phyloP scores from a whole-genome alignment of 192 early-diverging fungal genomes.

The Chytriomyces sp. region DNA sequence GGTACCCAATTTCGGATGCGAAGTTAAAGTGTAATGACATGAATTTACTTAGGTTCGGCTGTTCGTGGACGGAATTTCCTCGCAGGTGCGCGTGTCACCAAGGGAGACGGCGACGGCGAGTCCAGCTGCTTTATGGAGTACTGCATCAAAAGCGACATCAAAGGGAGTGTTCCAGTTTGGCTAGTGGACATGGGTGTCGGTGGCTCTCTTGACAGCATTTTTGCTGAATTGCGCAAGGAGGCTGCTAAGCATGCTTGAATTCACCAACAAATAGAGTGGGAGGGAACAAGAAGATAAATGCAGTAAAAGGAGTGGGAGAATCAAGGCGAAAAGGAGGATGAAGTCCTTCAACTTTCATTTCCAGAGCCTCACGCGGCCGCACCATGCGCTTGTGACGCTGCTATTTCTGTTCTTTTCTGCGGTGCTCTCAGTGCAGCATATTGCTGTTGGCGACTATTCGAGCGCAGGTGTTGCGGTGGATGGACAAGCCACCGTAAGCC shows the following conservation, averaged over 20 bases:
- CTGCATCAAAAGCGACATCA: constrained; percentile 18
- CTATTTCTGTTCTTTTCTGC: not conserved
- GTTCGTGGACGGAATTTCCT: constrained; percentile 13
- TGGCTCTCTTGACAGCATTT: constrained; percentile 6
- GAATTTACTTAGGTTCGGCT: too few relatives aligned
- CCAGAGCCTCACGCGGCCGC: not conserved
- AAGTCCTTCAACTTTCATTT: not conserved
- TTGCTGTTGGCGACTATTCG: not conserved
- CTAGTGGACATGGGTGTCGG: constrained; percentile 22
- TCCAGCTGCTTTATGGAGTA: constrained; percentile 8
- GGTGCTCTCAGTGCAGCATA: not conserved
- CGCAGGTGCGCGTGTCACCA: not conserved
- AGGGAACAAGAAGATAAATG: too few relatives aligned
- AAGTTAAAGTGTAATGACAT: too few relatives aligned
- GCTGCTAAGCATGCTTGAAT: not conserved
- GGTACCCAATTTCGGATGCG: too few relatives aligned
- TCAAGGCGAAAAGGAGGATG: not conserved
- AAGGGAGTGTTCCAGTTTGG: constrained; percentile 18
- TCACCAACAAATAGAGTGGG: too few relatives aligned
- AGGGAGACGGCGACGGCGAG: not conserved
- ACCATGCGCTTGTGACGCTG: constrained; percentile 15
- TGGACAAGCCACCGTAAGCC: too few relatives aligned
- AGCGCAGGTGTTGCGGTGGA: too few relatives aligned
- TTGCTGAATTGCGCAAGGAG: constrained; percentile 9
- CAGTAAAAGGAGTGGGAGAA: too few relatives aligned